Conservation (phyloP, 1,284 basidiomycete species). For the Ustilago tritici region DNA sequence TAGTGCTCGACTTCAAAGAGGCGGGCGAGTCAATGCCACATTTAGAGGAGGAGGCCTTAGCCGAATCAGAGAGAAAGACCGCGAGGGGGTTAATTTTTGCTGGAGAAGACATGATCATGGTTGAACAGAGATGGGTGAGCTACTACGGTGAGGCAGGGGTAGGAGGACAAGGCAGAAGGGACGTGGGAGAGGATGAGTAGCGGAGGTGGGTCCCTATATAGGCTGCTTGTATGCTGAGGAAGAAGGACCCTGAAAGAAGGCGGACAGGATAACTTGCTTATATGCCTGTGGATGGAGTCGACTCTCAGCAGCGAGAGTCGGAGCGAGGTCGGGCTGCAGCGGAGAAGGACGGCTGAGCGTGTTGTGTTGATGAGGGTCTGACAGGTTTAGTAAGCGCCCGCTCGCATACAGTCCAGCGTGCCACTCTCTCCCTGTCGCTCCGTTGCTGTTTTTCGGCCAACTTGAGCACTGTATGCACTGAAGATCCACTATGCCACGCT, state of each 20-base stretch:
- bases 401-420: neutral
- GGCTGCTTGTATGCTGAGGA: neutral
- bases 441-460: too few species aligned
- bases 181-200: neutral
- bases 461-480: conserved; percentile 12
- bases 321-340: neutral
- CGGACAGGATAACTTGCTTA: conserved; percentile 3
- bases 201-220: neutral
- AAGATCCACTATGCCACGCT: conserved; percentile 17
- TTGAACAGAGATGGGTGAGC: neutral
- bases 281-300: conserved; percentile 10
- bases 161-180: neutral
- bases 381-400: conserved; percentile 14
- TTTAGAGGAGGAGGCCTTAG: neutral
- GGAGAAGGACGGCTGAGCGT: conserved; percentile 2
- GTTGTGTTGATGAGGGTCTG: conserved; percentile 26
- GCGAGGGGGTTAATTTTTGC: conserved; percentile 5
- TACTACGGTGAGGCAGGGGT: neutral
- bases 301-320: neutral
- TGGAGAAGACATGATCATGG: conserved; percentile 30
- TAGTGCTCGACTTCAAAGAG: neutral
- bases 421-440: neutral
- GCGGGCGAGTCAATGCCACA: neutral
- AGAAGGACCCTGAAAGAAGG: neutral
- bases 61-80: conserved; percentile 1